These are phyloP conservation scores for Bruguiera parviflora DNA, from an alignment of 345 rosid genomes.

Conservation along the genomic window DNA sequence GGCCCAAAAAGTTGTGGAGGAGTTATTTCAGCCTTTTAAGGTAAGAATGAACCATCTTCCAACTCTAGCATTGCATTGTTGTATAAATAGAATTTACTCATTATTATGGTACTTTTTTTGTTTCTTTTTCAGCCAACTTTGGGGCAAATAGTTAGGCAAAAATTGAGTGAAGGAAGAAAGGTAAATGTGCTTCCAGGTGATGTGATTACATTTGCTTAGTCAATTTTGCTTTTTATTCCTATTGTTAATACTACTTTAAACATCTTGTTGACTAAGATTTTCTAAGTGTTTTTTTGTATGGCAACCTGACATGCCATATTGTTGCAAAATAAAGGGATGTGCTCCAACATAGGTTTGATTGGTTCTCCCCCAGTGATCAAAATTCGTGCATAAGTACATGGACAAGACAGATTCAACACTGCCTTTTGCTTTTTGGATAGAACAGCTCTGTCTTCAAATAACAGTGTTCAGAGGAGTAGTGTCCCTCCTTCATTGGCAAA, in stretches of 20 bases:
- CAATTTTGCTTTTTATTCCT: too few species aligned
- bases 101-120: neutral
- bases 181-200: conserved; percentile 26
- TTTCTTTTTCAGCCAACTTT: conserved; percentile 56
- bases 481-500: neutral
- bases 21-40: conserved; percentile 76
- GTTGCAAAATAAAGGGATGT: too few species aligned
- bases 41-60: conserved; percentile 29
- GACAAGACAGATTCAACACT: neutral
- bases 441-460: neutral
- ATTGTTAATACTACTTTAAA: too few species aligned
- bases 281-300: too few species aligned
- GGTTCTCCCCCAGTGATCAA: neutral
- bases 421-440: conserved; percentile 1
- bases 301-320: too few species aligned
- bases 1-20: conserved; percentile 68
- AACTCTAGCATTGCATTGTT: neutral
- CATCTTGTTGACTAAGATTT: too few species aligned
- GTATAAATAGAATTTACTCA: conserved; percentile 1
- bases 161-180: conserved; percentile 89
- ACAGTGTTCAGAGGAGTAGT: neutral
- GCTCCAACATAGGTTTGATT: neutral
- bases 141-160: conserved; percentile 83
- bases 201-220: too few species aligned
- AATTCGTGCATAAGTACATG: neutral